Evolutionary conservation across 2,329 filamentous ascomycete genomes (phyloP), one percentile per base, ranked within the genome.

Genomic region (Davidsoniella neocaledoniae): DNA sequence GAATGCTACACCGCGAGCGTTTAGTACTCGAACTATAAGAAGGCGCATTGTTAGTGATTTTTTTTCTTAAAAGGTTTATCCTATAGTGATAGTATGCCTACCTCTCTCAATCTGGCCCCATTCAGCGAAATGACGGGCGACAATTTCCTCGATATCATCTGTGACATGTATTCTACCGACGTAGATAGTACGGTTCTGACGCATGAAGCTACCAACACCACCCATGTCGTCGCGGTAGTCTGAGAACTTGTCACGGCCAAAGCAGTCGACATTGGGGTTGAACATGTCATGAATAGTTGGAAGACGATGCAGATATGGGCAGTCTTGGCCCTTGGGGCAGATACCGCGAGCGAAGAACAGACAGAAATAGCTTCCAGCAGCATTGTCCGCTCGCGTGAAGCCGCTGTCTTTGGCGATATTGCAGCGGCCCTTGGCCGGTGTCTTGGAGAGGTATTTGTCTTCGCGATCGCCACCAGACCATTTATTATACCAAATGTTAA

Each of bases 401-500:
- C 85, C 85, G 50, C 73, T 77, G 61, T 91, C 91, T 54, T 74
- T 77, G 1, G 81, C 81, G 54, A 98, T 71, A 61, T 88, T 91
- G 71, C 91, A 96, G 50, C 93, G 83, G 2, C 82, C 83, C 56
- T 83, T 80, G 3, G 91, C 90, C 12, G 81, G 76, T 19, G 81
- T 83, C 61, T 95, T 82, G 36, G 83, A 86, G 3, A 87, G 74
- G 60, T 90, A 87, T 58, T 88, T 86, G 68, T 93, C 87, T 61
- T 96, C 90, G 54, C 87, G 78, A 65, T 98, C 91, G 60, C 91
- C 91, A 56, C 91, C 91, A 1, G 81, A 83, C 88, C 90, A 96
- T 66, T 95, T 96, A 69, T 94, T 95, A 68, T 95, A 94, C 90
- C 88, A 95, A 60, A 94, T 93, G 66, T 98, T 98, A 73, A 91